Base-by-base conservation (phyloP, 163 green algal genomes). In the Prototheca wickerhamii region DNA sequence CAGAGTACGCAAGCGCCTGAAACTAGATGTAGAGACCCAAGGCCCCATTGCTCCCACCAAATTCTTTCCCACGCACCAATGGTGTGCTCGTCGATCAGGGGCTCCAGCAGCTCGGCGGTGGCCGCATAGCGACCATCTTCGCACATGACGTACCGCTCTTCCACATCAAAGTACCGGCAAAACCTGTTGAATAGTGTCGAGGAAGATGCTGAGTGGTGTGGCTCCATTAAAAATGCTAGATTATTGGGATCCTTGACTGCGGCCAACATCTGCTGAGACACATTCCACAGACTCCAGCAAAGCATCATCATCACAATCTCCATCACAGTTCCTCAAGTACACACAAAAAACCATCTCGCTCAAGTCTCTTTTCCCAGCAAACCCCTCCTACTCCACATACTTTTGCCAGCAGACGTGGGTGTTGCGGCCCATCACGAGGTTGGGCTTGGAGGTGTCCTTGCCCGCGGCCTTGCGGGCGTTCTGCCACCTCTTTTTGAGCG, bases 371-470 rank as follows among this genome's bases (percentile, higher is more conserved):
- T 34, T 64, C 55, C 55, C 54, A 64, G 31, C 55, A 64, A 21
- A 64, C 12, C 50, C 54, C 64, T 31, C 17, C 18, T 25, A 64
- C 15, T n/a, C 56, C 40, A 49, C 46, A 12, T 54, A 54, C 69
- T 89, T 89, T 69, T 88, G 69, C 79, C 80, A 86, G 69, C 75
- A 84, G 26, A 86, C 76, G 68, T 86, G 72, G 32, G 77, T 73
- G 17, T 82, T 64, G 51, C 67, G 69, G 5, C 71, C 70, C 77
- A 88, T 86, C 35, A 91, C 65, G 17, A 91, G 60, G 75, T 91
- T 91, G 58, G 85, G 85, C 53, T 79, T 82, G 44, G 68, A 59
- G 3, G 59, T 60, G 28, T 69, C 61, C 61, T 80, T 68, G 32
- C 78, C 80, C 28, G 68, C 53, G 2, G 63, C 72, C 46, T 70